A percentile compares a stretch with the other conserved stretches of the same genome.
Evolutionary conservation across 1,284 basidiomycete genomes (phyloP).

Genomic region (Rhodotorula mucilaginosa): DNA sequence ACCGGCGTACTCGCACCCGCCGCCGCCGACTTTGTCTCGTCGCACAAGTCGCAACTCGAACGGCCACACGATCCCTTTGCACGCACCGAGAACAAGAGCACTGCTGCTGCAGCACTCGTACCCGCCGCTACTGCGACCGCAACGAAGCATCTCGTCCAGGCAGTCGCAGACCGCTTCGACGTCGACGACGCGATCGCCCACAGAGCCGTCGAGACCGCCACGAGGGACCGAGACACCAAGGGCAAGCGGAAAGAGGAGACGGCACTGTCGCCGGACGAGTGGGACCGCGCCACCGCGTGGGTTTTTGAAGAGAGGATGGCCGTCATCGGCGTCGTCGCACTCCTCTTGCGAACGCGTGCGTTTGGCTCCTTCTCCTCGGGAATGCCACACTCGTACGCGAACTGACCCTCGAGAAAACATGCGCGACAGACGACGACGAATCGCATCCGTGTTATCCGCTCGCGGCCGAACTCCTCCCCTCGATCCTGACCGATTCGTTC

Average conservation of each 20-base stretch:
- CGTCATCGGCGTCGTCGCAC: slow-evolving; percentile 35
- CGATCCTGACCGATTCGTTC: slow-evolving; percentile 63
- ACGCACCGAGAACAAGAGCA: background rate
- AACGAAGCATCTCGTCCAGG: slow-evolving; percentile 7
- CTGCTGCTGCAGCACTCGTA: background rate
- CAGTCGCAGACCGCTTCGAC: slow-evolving; percentile 31
- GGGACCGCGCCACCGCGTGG: slow-evolving; percentile 38
- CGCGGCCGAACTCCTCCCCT: slow-evolving; percentile 59
- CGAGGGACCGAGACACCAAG: background rate
- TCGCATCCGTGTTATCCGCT: slow-evolving; percentile 57
- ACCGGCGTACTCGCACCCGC: background rate
- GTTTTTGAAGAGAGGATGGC: slow-evolving; percentile 42
- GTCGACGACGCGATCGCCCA: slow-evolving; percentile 17
- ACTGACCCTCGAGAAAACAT: too few species aligned
- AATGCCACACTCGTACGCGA: rapidly evolving
- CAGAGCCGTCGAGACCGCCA: slow-evolving; percentile 4
- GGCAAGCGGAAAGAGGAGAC: slow-evolving; percentile 5
- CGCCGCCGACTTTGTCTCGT: slow-evolving; percentile 16
- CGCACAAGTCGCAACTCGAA: slow-evolving; percentile 20
- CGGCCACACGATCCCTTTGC: slow-evolving; percentile 31
- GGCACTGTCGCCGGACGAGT: slow-evolving; percentile 32
- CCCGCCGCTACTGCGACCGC: background rate
- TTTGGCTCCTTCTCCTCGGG: background rate
- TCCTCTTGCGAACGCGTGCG: slow-evolving; percentile 36
- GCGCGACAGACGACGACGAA: slow-evolving; percentile 25